A percentile compares a stretch with the other conserved stretches of the same genome.
phyloP scores from a whole-genome alignment of 2,329 filamentous ascomycete species.

The Nemania sp. region DNA sequence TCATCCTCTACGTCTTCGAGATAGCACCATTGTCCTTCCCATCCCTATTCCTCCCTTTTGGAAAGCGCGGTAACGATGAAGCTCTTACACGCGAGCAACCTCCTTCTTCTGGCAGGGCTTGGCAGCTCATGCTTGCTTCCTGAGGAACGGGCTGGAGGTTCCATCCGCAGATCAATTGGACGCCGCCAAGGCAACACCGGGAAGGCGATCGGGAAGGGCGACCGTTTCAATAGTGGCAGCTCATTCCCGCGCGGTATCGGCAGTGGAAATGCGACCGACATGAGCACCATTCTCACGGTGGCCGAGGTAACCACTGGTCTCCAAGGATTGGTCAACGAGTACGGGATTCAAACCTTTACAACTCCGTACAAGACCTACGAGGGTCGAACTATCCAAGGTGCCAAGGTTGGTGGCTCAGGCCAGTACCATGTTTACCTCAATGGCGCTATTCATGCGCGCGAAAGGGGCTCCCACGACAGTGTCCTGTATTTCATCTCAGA shows the following conservation, averaged over 20 bases:
- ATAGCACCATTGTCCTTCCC: not conserved
- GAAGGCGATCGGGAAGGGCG: constrained; percentile 46
- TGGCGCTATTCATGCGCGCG: constrained; percentile 67
- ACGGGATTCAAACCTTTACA: constrained; percentile 55
- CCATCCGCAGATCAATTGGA: constrained; percentile 27
- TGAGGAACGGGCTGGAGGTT: constrained; percentile 39
- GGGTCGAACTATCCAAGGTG: constrained; percentile 54
- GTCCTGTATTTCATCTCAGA: constrained; percentile 70
- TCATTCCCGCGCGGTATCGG: constrained; percentile 58
- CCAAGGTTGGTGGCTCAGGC: constrained; percentile 58
- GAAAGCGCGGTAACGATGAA: constrained; percentile 32
- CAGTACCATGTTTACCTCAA: constrained; percentile 64
- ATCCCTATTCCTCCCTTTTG: not conserved
- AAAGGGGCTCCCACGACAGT: constrained; percentile 68
- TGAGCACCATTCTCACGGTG: constrained; percentile 57
- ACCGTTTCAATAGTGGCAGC: constrained; percentile 56
- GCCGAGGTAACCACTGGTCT: constrained; percentile 57
- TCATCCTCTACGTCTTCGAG: not conserved
- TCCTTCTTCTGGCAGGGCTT: constrained; percentile 34
- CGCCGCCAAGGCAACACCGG: constrained; percentile 36
- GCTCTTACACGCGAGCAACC: constrained; percentile 22
- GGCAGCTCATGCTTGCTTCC: constrained; percentile 40
- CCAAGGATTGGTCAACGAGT: constrained; percentile 55
- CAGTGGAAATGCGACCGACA: constrained; percentile 50
- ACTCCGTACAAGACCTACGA: constrained; percentile 59